These are phyloP conservation scores for Sicyos edulis DNA, from an alignment of 306 rosid genomes.

Conservation along the genomic window DNA sequence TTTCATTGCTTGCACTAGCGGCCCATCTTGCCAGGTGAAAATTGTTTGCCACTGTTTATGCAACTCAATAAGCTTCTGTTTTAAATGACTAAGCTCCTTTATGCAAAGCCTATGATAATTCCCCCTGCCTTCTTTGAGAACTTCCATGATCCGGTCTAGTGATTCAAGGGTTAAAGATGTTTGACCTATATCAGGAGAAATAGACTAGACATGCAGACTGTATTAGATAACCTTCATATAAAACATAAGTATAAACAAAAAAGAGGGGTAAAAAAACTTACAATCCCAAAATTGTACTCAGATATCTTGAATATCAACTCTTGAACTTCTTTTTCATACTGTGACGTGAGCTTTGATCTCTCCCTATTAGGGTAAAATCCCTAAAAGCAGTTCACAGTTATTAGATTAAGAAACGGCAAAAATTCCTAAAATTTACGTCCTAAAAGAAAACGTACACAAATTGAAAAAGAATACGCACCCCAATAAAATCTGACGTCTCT, in stretches of 20 bases:
- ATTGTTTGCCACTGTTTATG: slow-evolving; percentile 77
- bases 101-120: slow-evolving; percentile 28
- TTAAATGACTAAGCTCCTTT: slow-evolving; percentile 34
- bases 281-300: slow-evolving; percentile 34
- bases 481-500: slow-evolving; percentile 92
- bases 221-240: slow-evolving; percentile 2
- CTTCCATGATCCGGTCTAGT: slow-evolving; percentile 38
- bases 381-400: slow-evolving; percentile 25
- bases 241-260: not conserved
- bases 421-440: not conserved
- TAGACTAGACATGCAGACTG: slow-evolving; percentile 28
- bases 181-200: slow-evolving; percentile 68
- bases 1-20: slow-evolving; percentile 83
- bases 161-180: slow-evolving; percentile 48
- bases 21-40: slow-evolving; percentile 94
- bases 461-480: slow-evolving; percentile 51
- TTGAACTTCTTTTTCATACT: slow-evolving; percentile 45
- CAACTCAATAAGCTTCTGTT: slow-evolving; percentile 43
- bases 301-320: slow-evolving; percentile 41
- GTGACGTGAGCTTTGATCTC: slow-evolving; percentile 51
- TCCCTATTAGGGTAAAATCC: slow-evolving; percentile 81
- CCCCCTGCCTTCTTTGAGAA: slow-evolving; percentile 36
- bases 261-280: slow-evolving; percentile 31
- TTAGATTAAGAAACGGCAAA: slow-evolving; percentile 13
- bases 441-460: not conserved